A percentile compares a stretch with the other conserved stretches of the same genome.
These are phyloP conservation scores for Pyrenophora graminea DNA, from an alignment of 2,329 filamentous ascomycete species.

Conservation along the genomic window DNA sequence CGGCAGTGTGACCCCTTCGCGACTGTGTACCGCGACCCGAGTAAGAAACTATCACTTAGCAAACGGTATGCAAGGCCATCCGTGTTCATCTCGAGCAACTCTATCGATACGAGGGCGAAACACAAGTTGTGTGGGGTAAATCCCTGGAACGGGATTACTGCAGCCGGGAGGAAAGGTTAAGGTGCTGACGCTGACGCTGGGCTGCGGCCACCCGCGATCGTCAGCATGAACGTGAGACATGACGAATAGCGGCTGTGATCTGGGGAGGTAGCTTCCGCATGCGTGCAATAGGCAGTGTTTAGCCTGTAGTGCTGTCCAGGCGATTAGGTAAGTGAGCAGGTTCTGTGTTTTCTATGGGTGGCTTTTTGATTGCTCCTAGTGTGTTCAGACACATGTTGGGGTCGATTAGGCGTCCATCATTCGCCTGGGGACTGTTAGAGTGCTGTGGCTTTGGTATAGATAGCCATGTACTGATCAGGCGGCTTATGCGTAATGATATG, in stretches of 20 bases:
- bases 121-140: neutral
- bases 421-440: neutral
- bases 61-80: neutral
- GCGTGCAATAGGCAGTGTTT: neutral
- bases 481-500: neutral
- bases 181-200: conserved; percentile 6
- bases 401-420: too few species aligned
- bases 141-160: conserved; percentile 2
- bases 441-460: neutral
- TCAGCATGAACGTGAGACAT: conserved; percentile 12
- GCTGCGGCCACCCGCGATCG: neutral
- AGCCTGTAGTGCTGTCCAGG: conserved; percentile 6
- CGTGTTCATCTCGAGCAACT: conserved; percentile 2
- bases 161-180: conserved; percentile 2
- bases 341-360: too few species aligned
- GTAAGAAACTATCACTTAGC: neutral
- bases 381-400: too few species aligned
- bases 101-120: conserved; percentile 13
- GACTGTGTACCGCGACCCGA: too few species aligned
- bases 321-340: neutral
- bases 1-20: too few species aligned
- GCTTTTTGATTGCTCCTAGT: too few species aligned
- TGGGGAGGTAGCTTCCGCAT: neutral
- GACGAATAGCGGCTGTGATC: neutral
- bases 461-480: neutral